Evolutionary conservation across 1,139 yeast genomes (phyloP).

Genomic region (Debaryomyces sp.): DNA sequence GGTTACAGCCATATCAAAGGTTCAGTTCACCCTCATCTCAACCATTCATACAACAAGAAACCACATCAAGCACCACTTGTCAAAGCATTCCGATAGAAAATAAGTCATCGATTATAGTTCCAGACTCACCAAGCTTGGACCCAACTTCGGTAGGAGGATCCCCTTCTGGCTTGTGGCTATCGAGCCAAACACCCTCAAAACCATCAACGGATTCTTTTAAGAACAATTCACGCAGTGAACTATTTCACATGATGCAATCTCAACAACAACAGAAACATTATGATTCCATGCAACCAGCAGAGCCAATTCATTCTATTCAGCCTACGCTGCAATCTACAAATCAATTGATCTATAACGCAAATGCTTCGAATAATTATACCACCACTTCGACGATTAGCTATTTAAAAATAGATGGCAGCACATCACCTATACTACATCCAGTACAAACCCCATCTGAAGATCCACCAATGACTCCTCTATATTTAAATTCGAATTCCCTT

Average conservation of each 20-base stretch:
- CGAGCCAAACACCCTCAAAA: conserved; percentile 55
- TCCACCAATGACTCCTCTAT: conserved; percentile 51
- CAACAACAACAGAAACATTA: conserved; percentile 2
- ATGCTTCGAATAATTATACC: conserved; percentile 8
- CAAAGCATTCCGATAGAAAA: conserved; percentile 33
- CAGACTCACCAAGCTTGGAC: conserved; percentile 55
- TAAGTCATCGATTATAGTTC: conserved; percentile 23
- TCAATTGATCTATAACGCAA: conserved; percentile 3
- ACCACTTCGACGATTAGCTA: conserved; percentile 9
- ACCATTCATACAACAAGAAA: conserved; percentile 10
- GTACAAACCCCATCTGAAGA: conserved; percentile 50
- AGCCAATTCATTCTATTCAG: conserved; percentile 6
- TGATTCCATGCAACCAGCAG: neutral
- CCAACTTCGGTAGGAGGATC: conserved; percentile 59
- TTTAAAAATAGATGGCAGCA: conserved; percentile 23
- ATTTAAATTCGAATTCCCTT: conserved; percentile 21
- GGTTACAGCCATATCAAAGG: conserved; percentile 42
- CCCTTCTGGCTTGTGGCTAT: conserved; percentile 57
- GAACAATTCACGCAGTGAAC: conserved; percentile 19
- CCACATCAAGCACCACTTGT: conserved; percentile 19
- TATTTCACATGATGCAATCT: conserved; percentile 19
- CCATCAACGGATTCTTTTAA: conserved; percentile 28
- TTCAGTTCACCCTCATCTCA: conserved; percentile 34
- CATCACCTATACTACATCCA: conserved; percentile 43
- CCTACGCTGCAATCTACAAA: conserved; percentile 3